Percentiles rank a stretch among this genome's conserved stretches.
These are phyloP conservation scores for Pseudogymnoascus sp. DNA, from an alignment of 2,329 filamentous ascomycete species.

Conservation along the genomic window DNA sequence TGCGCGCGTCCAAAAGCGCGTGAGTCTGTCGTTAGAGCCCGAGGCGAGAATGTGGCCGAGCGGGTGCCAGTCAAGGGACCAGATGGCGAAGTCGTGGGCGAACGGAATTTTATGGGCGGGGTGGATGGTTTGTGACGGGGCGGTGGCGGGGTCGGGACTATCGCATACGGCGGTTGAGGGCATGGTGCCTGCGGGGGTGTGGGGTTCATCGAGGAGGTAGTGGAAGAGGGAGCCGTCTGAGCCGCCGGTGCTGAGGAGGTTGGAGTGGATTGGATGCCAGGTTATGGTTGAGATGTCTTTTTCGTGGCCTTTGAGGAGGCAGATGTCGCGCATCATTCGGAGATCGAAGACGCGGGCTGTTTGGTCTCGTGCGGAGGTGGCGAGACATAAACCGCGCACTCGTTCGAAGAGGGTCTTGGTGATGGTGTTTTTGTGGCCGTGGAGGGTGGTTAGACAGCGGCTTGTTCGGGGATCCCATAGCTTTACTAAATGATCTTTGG, in stretches of 20 bases:
- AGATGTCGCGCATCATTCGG: conserved; percentile 96
- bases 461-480: conserved; percentile 95
- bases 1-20: conserved; percentile 90
- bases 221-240: conserved; percentile 85
- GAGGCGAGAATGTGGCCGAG: conserved; percentile 91
- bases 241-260: conserved; percentile 82
- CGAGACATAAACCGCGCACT: conserved; percentile 74
- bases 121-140: conserved; percentile 82
- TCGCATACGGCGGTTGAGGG: conserved; percentile 78
- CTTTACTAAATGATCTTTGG: conserved; percentile 95
- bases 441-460: conserved; percentile 84
- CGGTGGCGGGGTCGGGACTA: conserved; percentile 67
- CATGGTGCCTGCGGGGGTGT: conserved; percentile 67
- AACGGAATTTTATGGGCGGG: conserved; percentile 81
- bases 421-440: conserved; percentile 96
- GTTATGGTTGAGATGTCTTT: conserved; percentile 89
- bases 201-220: conserved; percentile 93
- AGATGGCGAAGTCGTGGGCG: conserved; percentile 91
- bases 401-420: conserved; percentile 88
- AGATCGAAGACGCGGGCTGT: conserved; percentile 91
- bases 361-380: conserved; percentile 88
- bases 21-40: conserved; percentile 93
- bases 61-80: conserved; percentile 97
- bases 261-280: conserved; percentile 90
- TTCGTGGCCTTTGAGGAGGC: conserved; percentile 86